These are phyloP conservation scores for Leccinum uliginosum DNA, from an alignment of 768 basidiomycete genomes.

Conservation along the genomic window DNA sequence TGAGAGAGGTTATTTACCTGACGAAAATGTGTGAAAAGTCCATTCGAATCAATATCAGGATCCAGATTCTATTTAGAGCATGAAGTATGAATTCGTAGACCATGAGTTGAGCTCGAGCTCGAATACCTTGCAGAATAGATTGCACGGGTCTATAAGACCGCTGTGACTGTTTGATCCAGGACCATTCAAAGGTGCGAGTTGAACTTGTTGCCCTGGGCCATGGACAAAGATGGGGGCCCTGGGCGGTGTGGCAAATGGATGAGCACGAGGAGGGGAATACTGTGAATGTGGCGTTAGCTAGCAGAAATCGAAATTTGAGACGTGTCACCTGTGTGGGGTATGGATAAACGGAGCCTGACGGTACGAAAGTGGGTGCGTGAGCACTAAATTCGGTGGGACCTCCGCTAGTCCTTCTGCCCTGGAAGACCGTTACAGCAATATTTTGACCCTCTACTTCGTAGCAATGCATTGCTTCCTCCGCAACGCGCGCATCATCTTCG, in stretches of 20 bases:
- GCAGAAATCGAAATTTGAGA: constrained; percentile 1
- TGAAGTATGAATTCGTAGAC: constrained; percentile 3
- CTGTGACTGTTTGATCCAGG: constrained; percentile 82
- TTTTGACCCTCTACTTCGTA: constrained; percentile 80
- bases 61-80: constrained; percentile 64
- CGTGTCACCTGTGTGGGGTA: constrained; percentile 56
- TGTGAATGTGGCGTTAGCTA: constrained; percentile 18
- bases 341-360: constrained; percentile 58
- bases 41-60: constrained; percentile 80
- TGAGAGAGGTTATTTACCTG: constrained; percentile 39
- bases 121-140: constrained; percentile 79
- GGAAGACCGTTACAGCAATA: constrained; percentile 78
- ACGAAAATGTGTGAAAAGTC: constrained; percentile 78
- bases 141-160: constrained; percentile 87
- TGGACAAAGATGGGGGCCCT: constrained; percentile 58
- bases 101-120: constrained; percentile 7
- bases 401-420: constrained; percentile 55
- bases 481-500: constrained; percentile 76
- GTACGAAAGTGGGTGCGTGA: constrained; percentile 73
- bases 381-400: constrained; percentile 63
- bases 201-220: constrained; percentile 88
- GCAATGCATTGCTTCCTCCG: constrained; percentile 81
- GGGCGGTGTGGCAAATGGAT: constrained; percentile 41
- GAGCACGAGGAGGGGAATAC: constrained; percentile 68
- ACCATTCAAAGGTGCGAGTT: constrained; percentile 67